Conservation (phyloP, 345 rosid genomes). For the Atalantia buxifolia region DNA sequence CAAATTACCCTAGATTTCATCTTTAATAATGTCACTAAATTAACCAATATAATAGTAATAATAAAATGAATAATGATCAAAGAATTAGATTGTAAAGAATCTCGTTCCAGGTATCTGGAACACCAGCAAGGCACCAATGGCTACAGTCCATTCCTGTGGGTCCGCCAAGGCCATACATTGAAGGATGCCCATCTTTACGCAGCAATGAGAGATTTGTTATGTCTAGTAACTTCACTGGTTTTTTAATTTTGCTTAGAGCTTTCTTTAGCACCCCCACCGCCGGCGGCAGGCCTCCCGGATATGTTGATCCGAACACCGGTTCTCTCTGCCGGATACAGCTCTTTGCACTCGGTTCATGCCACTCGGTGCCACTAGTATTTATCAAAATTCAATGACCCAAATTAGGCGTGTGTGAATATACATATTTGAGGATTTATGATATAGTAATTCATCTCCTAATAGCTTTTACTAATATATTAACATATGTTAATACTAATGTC, state of each 20-base stretch:
- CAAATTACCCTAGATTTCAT: neutral
- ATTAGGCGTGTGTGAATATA: neutral
- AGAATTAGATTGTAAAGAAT: constrained; percentile 62
- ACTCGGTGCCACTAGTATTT: constrained; percentile 46
- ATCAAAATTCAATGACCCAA: neutral
- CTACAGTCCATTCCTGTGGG: constrained; percentile 58
- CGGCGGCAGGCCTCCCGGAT: constrained; percentile 60
- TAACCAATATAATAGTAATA: no score
- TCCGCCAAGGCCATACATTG: constrained; percentile 58
- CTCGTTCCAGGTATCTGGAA: constrained; percentile 91
- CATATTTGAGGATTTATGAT: neutral
- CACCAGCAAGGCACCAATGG: constrained; percentile 94
- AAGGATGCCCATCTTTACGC: constrained; percentile 92
- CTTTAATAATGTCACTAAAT: neutral
- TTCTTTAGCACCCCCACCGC: constrained; percentile 55
- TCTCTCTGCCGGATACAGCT: constrained; percentile 59
- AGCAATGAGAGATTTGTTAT: constrained; percentile 67
- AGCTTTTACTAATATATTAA: neutral
- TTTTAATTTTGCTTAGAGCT: constrained; percentile 38
- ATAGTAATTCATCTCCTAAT: neutral
- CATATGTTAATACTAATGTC: no score
- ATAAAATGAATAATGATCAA: constrained; percentile 2
- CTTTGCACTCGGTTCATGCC: constrained; percentile 61
- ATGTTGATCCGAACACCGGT: constrained; percentile 53
- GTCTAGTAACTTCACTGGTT: constrained; percentile 61